A percentile compares a stretch with the other conserved stretches of the same genome.
Conservation (phyloP, 306 rosid genomes). For the Fagus sylvatica region DNA sequence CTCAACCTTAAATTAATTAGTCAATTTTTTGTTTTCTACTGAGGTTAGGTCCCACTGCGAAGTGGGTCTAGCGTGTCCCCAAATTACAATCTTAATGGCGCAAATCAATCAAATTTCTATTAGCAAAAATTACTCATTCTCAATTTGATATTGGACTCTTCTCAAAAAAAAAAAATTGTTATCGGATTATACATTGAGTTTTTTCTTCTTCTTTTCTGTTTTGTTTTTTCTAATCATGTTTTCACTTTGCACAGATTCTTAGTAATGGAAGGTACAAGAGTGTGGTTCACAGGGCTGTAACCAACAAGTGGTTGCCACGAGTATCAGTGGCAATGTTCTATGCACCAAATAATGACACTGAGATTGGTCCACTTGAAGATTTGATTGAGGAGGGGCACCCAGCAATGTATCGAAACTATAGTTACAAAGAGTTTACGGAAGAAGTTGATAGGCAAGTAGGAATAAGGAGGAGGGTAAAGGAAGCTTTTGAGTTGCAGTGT, state of each 20-base stretch:
- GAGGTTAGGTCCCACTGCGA: too few relatives aligned
- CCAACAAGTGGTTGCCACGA: slow-evolving; percentile 24
- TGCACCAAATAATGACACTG: slow-evolving; percentile 34
- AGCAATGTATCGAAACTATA: slow-evolving; percentile 22
- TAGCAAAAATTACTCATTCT: too few relatives aligned
- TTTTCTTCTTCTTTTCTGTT: too few relatives aligned
- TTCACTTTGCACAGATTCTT: slow-evolving; percentile 19
- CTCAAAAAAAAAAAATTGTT: too few relatives aligned
- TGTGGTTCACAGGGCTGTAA: slow-evolving; percentile 39
- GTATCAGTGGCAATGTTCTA: slow-evolving; percentile 38
- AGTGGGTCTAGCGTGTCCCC: too few relatives aligned
- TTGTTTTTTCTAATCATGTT: background rate
- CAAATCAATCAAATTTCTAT: too few relatives aligned
- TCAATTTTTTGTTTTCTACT: too few relatives aligned
- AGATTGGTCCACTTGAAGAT: slow-evolving; percentile 40
- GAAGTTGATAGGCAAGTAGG: slow-evolving; percentile 37
- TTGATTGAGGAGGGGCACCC: slow-evolving; percentile 33
- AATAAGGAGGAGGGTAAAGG: slow-evolving; percentile 37
- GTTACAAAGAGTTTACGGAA: slow-evolving; percentile 25
- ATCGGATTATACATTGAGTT: too few relatives aligned
- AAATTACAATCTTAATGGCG: too few relatives aligned
- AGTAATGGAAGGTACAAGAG: slow-evolving; percentile 48
- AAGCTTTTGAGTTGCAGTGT: slow-evolving; percentile 24
- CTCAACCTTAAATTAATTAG: too few relatives aligned
- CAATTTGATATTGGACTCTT: too few relatives aligned